Evolutionary conservation across 1,284 basidiomycete species (phyloP).

Genomic region (Athelia sp.): DNA sequence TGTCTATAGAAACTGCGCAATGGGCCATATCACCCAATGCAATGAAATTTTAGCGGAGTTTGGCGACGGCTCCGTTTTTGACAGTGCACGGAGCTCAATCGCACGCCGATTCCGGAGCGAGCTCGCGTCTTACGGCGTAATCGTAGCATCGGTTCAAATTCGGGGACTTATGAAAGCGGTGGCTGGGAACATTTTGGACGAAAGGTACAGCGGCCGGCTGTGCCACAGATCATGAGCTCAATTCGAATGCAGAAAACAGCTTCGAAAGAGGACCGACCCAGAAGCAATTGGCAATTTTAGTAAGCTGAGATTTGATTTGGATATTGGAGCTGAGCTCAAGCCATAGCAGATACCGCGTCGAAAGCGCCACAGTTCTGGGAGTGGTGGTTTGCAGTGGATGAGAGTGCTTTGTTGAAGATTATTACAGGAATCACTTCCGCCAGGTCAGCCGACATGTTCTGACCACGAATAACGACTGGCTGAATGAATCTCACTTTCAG

Average conservation of each 20-base stretch:
- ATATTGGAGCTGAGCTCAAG: too few relatives aligned
- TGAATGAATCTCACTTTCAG: constrained; percentile 1
- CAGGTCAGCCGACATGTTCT: background rate
- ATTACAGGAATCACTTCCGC: background rate
- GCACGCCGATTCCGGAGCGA: background rate
- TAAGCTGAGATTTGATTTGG: background rate
- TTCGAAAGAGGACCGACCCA: background rate
- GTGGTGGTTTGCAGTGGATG: background rate
- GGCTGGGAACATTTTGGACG: background rate
- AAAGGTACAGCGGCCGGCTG: background rate
- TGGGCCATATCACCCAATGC: too few relatives aligned
- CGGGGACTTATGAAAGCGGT: background rate
- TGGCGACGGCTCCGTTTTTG: background rate
- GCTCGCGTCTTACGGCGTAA: background rate
- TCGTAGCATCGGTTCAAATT: background rate
- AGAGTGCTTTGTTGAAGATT: background rate
- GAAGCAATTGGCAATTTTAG: background rate
- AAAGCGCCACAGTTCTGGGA: too few relatives aligned
- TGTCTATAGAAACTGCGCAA: background rate
- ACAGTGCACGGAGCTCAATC: background rate
- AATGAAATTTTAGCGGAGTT: background rate
- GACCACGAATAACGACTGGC: too few relatives aligned
- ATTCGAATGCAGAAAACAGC: background rate
- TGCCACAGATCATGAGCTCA: background rate
- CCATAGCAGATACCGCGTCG: too few relatives aligned